Base-by-base conservation (phyloP, 2,329 filamentous ascomycete genomes). In the Calonectria pseudoturangicola region DNA sequence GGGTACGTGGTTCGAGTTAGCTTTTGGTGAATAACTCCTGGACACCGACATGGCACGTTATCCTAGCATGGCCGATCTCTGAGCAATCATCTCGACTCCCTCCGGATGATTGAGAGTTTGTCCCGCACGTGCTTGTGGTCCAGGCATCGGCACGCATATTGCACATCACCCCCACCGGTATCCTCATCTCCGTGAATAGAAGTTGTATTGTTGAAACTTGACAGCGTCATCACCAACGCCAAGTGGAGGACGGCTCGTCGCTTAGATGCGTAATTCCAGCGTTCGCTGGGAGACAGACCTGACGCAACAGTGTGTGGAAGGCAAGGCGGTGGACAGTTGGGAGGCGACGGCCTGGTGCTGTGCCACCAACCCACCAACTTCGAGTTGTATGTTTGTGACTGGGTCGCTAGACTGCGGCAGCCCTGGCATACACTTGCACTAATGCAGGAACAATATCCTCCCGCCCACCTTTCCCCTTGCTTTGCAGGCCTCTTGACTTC, bases 371-470 rank as follows among this genome's bases (percentile, higher is more conserved):
- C 47, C 50, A 56, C 41, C 16, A 25, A 18, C 25, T 41, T 47
- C 13, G 9, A 41, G 39, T 60, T 43, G 56, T 6, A 28, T 30
- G 33, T n/a, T 54, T 27, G 45, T 62, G 25, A 73, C 70, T 66
- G 58, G 64, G 54, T 63, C 54, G 66, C 68, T 70, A 73, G 73
- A 45, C 67, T 70, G 28, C 68, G 65, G 48, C 54, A n/a, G 75
- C 72, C 73, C 75, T 79, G 75, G 65, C 71, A 77, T 69, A 64
- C 66, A 56, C 47, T 18, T 68, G 69, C 73, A 73, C 78, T 80
- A 80, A 79, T 80, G 78, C 78, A 80, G 78, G 78, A 80, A 80
- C 78, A 76, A 73, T 68, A 68, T 54, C 72, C 68, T 73, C 73
- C 74, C 71, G 73, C 70, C 64, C 66, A 60, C 66, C 74, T 30